These are phyloP conservation scores for Blakeslea trispora DNA, from an alignment of 371 early-diverging fungal species.

Conservation along the genomic window DNA sequence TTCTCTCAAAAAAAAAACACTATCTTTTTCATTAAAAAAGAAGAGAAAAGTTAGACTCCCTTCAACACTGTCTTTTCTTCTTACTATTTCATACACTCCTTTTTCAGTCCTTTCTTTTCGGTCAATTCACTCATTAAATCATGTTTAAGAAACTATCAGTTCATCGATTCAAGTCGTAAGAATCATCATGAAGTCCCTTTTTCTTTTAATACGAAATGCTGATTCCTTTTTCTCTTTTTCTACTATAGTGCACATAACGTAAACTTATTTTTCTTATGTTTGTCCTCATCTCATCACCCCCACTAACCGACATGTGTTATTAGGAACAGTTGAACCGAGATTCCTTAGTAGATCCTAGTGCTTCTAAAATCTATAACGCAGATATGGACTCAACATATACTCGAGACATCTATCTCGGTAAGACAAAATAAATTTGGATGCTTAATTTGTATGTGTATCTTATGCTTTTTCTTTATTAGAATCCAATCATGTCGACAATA, in stretches of 20 bases:
- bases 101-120: neutral
- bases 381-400: conserved; percentile 7
- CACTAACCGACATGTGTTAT: neutral
- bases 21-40: conserved; percentile 9
- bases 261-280: neutral
- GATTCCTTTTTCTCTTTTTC: neutral
- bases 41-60: too few relatives aligned
- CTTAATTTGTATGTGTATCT: too few relatives aligned
- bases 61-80: neutral
- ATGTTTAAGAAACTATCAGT: conserved; percentile 28
- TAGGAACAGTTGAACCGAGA: conserved; percentile 9
- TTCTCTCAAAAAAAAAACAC: too few relatives aligned
- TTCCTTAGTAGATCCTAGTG: conserved; percentile 9
- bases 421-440: neutral
- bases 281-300: neutral
- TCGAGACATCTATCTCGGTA: conserved; percentile 22
- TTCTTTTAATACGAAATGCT: too few relatives aligned
- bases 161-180: conserved; percentile 17
- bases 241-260: conserved; percentile 4
- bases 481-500: too few relatives aligned
- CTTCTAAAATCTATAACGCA: neutral
- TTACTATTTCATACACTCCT: neutral
- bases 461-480: too few relatives aligned
- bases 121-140: conserved; percentile 6
- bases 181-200: neutral